Evolutionary conservation across 2,329 filamentous ascomycete species (phyloP).

Genomic region (Xylaria hypoxylon): DNA sequence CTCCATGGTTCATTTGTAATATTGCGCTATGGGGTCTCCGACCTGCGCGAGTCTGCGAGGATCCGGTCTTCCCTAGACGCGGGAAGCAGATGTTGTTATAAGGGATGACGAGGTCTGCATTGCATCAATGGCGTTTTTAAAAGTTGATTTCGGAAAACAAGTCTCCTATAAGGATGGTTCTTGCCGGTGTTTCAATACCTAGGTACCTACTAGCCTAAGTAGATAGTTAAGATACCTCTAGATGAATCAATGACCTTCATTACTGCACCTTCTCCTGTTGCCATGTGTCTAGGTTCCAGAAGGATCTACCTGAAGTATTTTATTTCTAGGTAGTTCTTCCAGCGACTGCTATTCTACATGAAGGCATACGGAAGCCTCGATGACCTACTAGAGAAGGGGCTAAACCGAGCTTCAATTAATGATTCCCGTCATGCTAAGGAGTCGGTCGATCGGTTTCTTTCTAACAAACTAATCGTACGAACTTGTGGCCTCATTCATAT

Average conservation of each 20-base stretch:
- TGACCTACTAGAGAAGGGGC: slow-evolving; percentile 12
- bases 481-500: slow-evolving; percentile 8
- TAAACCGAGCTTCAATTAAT: neutral
- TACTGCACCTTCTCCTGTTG: neutral
- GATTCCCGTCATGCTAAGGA: neutral
- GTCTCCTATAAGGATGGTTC: slow-evolving; percentile 20
- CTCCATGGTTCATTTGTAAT: slow-evolving; percentile 31
- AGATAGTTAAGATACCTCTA: slow-evolving; percentile 38
- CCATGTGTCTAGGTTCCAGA: neutral
- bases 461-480: neutral
- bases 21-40: slow-evolving; percentile 60
- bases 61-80: slow-evolving; percentile 52
- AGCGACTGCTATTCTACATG: neutral
- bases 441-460: neutral
- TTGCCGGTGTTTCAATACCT: slow-evolving; percentile 3
- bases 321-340: neutral
- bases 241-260: slow-evolving; percentile 30
- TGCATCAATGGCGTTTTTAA: slow-evolving; percentile 63
- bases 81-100: slow-evolving; percentile 55
- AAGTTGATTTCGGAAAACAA: slow-evolving; percentile 47
- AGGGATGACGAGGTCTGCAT: slow-evolving; percentile 65
- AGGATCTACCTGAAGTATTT: neutral
- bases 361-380: slow-evolving; percentile 12
- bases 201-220: neutral
- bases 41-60: slow-evolving; percentile 59